Conservation (phyloP, 495 filamentous ascomycete species). For the Cudoniella acicularis region DNA sequence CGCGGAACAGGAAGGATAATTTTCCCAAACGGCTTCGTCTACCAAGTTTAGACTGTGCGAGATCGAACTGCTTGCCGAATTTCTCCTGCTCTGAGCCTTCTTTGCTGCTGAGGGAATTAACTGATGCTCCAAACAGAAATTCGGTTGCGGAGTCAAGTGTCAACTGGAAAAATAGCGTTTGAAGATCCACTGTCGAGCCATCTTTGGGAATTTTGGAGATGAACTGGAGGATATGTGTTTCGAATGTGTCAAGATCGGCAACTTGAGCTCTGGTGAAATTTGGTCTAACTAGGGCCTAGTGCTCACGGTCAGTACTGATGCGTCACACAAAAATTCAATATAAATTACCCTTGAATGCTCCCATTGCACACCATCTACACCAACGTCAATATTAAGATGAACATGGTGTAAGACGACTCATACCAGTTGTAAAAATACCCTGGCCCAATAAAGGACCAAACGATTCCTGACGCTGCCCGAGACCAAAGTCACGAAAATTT, state of each 20-base stretch:
- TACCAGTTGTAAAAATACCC: slow-evolving; percentile 63
- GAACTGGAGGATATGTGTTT: slow-evolving; percentile 53
- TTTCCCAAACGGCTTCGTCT: slow-evolving; percentile 18
- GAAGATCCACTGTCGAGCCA: slow-evolving; percentile 55
- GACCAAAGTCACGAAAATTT: slow-evolving; percentile 55
- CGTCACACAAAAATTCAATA: background rate
- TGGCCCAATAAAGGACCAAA: slow-evolving; percentile 51
- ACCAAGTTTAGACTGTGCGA: slow-evolving; percentile 15
- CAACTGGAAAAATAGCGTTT: slow-evolving; percentile 60
- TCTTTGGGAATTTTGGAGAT: slow-evolving; percentile 43
- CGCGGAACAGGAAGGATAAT: background rate
- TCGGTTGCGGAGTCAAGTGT: slow-evolving; percentile 70
- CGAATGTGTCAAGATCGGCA: slow-evolving; percentile 49
- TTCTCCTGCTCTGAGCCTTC: slow-evolving; percentile 15
- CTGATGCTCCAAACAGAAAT: slow-evolving; percentile 64
- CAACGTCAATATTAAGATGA: background rate
- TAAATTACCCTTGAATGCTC: slow-evolving; percentile 34
- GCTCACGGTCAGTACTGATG: background rate
- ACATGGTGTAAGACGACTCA: background rate
- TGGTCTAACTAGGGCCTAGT: slow-evolving; percentile 38
- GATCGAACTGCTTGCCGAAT: slow-evolving; percentile 20
- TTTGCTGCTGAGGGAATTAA: slow-evolving; percentile 30
- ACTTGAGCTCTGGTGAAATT: slow-evolving; percentile 48
- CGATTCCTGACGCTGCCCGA: slow-evolving; percentile 40
- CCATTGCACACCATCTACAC: slow-evolving; percentile 59